Conservation (phyloP, 2,329 filamentous ascomycete species). For the Colletotrichum acutatum region DNA sequence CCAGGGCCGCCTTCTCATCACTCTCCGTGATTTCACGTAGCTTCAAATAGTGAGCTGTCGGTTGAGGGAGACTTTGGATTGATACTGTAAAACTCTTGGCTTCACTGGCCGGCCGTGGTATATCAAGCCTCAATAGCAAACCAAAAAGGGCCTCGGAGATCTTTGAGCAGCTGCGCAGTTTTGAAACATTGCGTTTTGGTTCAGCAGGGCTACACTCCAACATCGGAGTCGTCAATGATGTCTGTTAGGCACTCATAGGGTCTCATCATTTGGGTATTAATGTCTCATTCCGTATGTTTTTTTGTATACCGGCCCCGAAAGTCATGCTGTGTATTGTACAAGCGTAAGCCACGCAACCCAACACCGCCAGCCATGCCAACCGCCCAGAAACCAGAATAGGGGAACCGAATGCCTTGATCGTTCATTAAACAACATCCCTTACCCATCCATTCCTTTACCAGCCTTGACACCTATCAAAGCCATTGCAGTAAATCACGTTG, state of each 20-base stretch:
- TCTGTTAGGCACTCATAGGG: neutral
- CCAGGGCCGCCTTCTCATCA: too few species aligned
- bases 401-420: slow-evolving; percentile 33
- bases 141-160: too few species aligned
- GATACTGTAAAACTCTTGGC: too few species aligned
- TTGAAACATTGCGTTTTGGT: too few species aligned
- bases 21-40: too few species aligned
- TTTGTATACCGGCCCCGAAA: slow-evolving; percentile 36
- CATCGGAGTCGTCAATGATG: neutral
- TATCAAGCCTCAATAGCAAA: too few species aligned
- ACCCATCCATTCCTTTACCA: slow-evolving; percentile 18
- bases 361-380: slow-evolving; percentile 36
- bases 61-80: accelerated
- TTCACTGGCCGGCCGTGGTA: too few species aligned
- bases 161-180: too few species aligned
- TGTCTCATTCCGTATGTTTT: slow-evolving; percentile 35
- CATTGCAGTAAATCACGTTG: slow-evolving; percentile 29
- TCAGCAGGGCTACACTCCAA: too few species aligned
- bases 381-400: slow-evolving; percentile 33
- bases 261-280: slow-evolving; percentile 29
- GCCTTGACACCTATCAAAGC: slow-evolving; percentile 34
- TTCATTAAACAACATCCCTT: slow-evolving; percentile 27
- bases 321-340: slow-evolving; percentile 37
- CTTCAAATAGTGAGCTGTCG: too few species aligned
- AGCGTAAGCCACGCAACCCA: slow-evolving; percentile 35